Evolutionary conservation across 352 stramenopile species (phyloP).

Genomic region (Phytopythium kandeliae): DNA sequence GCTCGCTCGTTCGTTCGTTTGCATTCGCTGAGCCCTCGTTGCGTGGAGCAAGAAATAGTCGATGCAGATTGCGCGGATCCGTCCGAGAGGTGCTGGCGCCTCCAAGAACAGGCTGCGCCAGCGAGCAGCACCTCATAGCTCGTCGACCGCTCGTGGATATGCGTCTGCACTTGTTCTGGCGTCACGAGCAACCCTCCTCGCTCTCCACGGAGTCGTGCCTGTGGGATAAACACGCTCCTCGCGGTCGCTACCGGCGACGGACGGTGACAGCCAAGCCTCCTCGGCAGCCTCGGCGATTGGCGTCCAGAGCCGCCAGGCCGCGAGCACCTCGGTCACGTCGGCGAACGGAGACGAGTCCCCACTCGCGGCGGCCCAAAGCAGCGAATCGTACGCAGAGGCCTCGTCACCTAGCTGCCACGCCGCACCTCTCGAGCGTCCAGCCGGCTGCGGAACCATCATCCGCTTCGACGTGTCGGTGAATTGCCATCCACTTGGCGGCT

Average conservation of each 20-base stretch:
- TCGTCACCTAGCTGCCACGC: constrained; percentile 28
- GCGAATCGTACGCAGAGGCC: constrained; percentile 26
- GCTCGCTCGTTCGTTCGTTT: too few relatives aligned
- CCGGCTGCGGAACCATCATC: constrained; percentile 9
- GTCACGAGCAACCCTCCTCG: neutral
- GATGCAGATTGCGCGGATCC: too few relatives aligned
- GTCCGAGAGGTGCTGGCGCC: too few relatives aligned
- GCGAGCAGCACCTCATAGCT: neutral
- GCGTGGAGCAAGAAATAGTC: too few relatives aligned
- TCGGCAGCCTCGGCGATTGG: constrained; percentile 42
- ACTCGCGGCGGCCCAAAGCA: constrained; percentile 17
- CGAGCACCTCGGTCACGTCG: constrained; percentile 52
- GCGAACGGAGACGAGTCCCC: constrained; percentile 30
- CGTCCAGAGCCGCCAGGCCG: constrained; percentile 58
- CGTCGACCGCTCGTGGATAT: neutral
- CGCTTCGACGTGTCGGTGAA: constrained; percentile 2
- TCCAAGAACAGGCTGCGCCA: too few relatives aligned
- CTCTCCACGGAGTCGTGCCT: neutral
- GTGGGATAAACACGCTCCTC: neutral
- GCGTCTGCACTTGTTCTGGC: neutral
- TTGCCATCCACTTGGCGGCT: constrained; percentile 8
- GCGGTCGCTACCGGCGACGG: too few relatives aligned
- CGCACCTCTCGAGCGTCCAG: neutral
- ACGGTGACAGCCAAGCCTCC: neutral
- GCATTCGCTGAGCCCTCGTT: too few relatives aligned